Evolutionary conservation across 1,284 basidiomycete genomes (phyloP), one percentile per base, ranked within the genome.

Genomic region (Meripilus lineatus): DNA sequence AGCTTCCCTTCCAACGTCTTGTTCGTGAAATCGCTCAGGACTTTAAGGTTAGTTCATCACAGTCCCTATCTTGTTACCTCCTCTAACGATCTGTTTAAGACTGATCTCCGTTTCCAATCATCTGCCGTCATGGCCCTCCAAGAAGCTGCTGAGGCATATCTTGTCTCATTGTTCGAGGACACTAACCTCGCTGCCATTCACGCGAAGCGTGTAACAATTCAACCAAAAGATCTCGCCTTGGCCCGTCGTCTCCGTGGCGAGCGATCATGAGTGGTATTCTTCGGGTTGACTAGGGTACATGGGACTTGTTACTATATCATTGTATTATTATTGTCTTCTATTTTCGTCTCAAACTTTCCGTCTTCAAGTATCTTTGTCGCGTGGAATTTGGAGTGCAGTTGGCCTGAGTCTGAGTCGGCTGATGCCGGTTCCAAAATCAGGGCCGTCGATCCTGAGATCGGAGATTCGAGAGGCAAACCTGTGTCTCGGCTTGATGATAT

Each of bases 221-320:
- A 81, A 57, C 78, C 78, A 4, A 81, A 88, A 71, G 87, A 89
- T 68, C 75, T 90, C 47, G 84, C 85, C 51, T 74, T 90, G 48
- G 87, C 87, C 30, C 79, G 87, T 55, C 76, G 87, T 59, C 69
- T 90, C 55, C 76, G 87, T 49, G 87, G 87, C 46, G 87, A 89
- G 71, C 71, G 84, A 50, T 77, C 81, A 58, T 85, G 73, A 62
- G 48, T 53, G 45, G 81, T n/a, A n/a, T n/a, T n/a, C n/a, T n/a
- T n/a, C n/a, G n/a, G n/a, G n/a, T n/a, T n/a, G n/a, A n/a, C n/a
- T n/a, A n/a, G n/a, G n/a, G n/a, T n/a, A n/a, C n/a, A n/a, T n/a
- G n/a, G n/a, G n/a, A n/a, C n/a, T n/a, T n/a, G n/a, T n/a, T n/a
- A n/a, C n/a, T n/a, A n/a, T n/a, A n/a, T n/a, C n/a, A n/a, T n/a